Base-by-base conservation (phyloP, 2,329 filamentous ascomycete genomes). In the Fusarium chlamydosporum region DNA sequence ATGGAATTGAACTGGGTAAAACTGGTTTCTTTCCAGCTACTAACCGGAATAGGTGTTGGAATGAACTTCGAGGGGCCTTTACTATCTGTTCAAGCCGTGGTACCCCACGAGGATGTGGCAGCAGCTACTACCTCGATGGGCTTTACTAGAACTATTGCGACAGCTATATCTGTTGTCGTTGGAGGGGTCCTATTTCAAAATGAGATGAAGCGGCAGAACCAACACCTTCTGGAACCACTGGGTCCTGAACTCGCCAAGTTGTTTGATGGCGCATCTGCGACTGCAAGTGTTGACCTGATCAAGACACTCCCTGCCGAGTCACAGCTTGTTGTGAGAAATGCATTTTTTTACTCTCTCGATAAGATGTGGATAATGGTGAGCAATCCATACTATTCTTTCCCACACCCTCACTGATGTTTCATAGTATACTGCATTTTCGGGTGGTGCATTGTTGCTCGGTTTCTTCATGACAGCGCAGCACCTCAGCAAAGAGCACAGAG, bases 181-280 rank as follows among this genome's bases (percentile, higher is more conserved):
- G 91, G 91, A 6, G 86, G 89, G 4, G 89, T 92, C 7, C 82
- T 93, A 6, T 93, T 93, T 78, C 88, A 92, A 74, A 92, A 93
- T 73, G 79, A 84, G 47, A 90, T 92, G 86, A 78, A 85, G 56
- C 78, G 78, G 27, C 83, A 85, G 59, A 80, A 82, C 10, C 68
- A 78, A 7, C 70, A 75, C 13, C 81, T 90, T 42, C 76, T 79
- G 13, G 71, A 79, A 16, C 76, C 81, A 0, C 80, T 91, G 0
- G 84, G 84, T 1, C 78, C 75, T 2, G 71, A 83, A 3, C 77
- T 81, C 3, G 85, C 86, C 0, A 72, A 75, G 1, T 68, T 82
- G 10, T 82, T 91, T 15, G 82, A 85, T 23, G 87, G 88, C 16
- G 80, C 80, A 62, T 82, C 82, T 57, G 85, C 89, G 1, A 83